Evolutionary conservation across 768 basidiomycete genomes (phyloP), one percentile per base, ranked within the genome.

Genomic region (Pholiota molesta): DNA sequence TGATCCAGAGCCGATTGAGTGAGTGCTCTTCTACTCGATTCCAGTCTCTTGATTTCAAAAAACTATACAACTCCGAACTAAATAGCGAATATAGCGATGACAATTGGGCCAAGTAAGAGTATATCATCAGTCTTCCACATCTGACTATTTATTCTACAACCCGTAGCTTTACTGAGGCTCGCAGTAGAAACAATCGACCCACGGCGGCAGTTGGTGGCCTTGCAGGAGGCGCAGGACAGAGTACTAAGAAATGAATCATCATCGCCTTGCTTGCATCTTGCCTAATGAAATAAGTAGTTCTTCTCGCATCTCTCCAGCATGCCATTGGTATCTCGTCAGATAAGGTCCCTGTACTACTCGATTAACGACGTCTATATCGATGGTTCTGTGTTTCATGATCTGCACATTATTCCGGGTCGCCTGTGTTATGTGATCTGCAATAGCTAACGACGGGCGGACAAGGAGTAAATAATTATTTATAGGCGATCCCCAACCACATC

Each of bases 381-480:
- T 40, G 5, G 4, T 57, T 42, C 29, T 47, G 29, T 19, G 42
- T 47, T 23, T 26, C 31, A 51, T 49, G 57, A 58, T 58, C 57
- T 58, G 57, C 57, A 58, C 57, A 58, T 58, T 58, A 52, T 58
- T 58, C 57, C 45, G 57, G 57, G 57, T 58, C n/a, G 57, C 33
- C 28, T 49, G 47, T 7, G 47, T n/a, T 49, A 23, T 49, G 47
- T n/a, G 47, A 49, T 49, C 47, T 49, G 23, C 47, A 49, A 49
- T 49, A 49, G 47, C 47, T 49, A 8, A 26, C 47, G 47, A 31
- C 26, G 31, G 31, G 47, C 14, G 47, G 11, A 49, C 13, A 23
- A 47, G 47, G 23, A 44, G 19, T 44, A 6, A 49, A 8, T 47
- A 23, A 49, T n/a, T 49, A 49, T 49, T 49, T 21, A 49, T 21